Evolutionary conservation across 441 rosid species (phyloP).

Genomic region (Erysimum cheiri): DNA sequence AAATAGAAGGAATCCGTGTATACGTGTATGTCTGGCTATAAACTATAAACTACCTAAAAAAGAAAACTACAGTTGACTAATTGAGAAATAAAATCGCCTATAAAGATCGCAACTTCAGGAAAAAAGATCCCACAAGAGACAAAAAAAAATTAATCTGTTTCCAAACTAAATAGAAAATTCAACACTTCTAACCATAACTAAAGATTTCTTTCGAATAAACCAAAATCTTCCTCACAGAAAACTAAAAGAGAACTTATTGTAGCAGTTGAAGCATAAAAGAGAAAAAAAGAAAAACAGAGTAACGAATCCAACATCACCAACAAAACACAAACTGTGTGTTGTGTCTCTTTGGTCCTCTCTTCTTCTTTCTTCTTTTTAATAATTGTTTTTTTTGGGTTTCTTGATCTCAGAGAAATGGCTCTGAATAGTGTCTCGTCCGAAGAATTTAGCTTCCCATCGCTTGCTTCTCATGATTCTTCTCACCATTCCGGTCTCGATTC

Average conservation of each 20-base stretch:
- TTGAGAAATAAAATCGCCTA: slow-evolving; percentile 2
- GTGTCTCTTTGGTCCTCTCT: slow-evolving; percentile 32
- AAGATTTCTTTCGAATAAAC: neutral
- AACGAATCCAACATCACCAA: slow-evolving; percentile 47
- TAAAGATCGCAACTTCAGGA: neutral
- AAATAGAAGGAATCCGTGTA: slow-evolving; percentile 22
- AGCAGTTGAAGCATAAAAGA: slow-evolving; percentile 40
- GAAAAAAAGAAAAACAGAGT: slow-evolving; percentile 19
- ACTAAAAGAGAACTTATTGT: slow-evolving; percentile 38
- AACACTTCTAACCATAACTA: slow-evolving; percentile 14
- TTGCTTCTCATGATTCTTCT: slow-evolving; percentile 38
- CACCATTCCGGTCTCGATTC: slow-evolving; percentile 52
- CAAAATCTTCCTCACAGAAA: too few species aligned
- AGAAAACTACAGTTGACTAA: slow-evolving; percentile 17
- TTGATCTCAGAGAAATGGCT: slow-evolving; percentile 36
- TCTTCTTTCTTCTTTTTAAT: neutral
- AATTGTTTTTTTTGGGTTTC: neutral
- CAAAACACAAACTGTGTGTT: slow-evolving; percentile 44
- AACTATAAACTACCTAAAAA: slow-evolving; percentile 28
- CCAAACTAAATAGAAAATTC: neutral
- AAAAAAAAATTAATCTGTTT: neutral
- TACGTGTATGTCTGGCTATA: neutral
- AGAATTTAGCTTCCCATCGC: slow-evolving; percentile 74
- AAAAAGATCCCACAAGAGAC: neutral
- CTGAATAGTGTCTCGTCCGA: slow-evolving; percentile 33